Percentiles rank a stretch among this genome's conserved stretches.
Conservation (phyloP, 106 monocot genomes). For the Agapanthus africanus region DNA sequence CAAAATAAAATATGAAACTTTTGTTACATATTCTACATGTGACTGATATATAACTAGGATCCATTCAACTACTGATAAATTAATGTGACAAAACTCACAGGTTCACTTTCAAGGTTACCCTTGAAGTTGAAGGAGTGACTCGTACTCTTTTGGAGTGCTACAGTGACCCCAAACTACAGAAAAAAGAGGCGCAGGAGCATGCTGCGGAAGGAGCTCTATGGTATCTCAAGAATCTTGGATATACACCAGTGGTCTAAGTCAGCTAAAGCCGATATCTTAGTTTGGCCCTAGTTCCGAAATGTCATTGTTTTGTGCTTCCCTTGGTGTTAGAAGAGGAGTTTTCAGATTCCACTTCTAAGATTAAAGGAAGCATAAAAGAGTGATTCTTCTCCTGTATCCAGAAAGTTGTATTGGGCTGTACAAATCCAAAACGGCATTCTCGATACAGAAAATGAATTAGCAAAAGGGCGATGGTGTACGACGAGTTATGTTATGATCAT, state of each 20-base stretch:
- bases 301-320: neutral
- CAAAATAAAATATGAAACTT: neutral
- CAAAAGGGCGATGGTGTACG: too few species aligned
- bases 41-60: too few species aligned
- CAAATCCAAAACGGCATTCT: neutral
- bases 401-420: constrained; percentile 2
- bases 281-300: neutral
- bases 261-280: neutral
- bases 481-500: too few species aligned
- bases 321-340: constrained; percentile 4
- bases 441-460: neutral
- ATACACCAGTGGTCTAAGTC: too few species aligned
- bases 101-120: constrained; percentile 60
- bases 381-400: constrained; percentile 3
- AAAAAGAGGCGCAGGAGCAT: constrained; percentile 74
- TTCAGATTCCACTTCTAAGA: constrained; percentile 1
- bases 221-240: constrained; percentile 59
- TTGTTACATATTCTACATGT: neutral
- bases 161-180: constrained; percentile 49
- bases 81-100: constrained; percentile 16
- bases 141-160: constrained; percentile 48
- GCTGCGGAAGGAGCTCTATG: constrained; percentile 82
- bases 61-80: neutral
- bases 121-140: constrained; percentile 24
- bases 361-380: constrained; percentile 5